Evolutionary conservation across 1,284 basidiomycete species (phyloP), one percentile per base, ranked within the genome.

Genomic region (Peniophora sp.): DNA sequence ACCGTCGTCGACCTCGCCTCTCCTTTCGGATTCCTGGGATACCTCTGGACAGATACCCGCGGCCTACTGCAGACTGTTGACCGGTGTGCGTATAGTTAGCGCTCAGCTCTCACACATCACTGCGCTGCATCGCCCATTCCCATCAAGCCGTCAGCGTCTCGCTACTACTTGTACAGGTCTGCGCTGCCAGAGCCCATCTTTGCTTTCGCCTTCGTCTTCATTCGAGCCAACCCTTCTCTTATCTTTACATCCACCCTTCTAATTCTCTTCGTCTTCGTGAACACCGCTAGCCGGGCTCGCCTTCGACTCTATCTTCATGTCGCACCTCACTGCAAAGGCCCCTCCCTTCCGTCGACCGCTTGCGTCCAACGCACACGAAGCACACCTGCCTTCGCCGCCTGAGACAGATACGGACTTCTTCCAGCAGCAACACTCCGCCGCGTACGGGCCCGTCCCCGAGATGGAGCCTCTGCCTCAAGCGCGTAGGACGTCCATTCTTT

Each of bases 301-400:
- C 16, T 20, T 20, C 19, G 53, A 55, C 52, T 54, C 55, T 34
- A 45, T 50, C 36, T 52, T 53, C 52, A 80, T 81, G 79, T 74
- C 77, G 53, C 72, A 69, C 57, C 61, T 75, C 23, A 70, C 72
- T 23, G 64, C 70, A 19, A 69, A 72, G 20, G 64, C 70, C 19
- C 71, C 72, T 36, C 71, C 69, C 12, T 75, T 74, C 57, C 70
- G 74, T 56, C 73, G 72, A 58, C 71, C 76, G 27, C 69, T 74
- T 32, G 69, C 72, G 38, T 75, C 75, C 61, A 69, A 76, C 56
- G 69, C 74, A 38, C 71, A 70, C 45, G 67, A 64, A 23, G 58
- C 57, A 3, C 64, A 68, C 52, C 72, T 74, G 14, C 68, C 72
- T 36, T 81, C 73, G 49, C 78, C 80, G 43, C 75, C 79, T 32